phyloP scores from a whole-genome alignment of 129 eudicot genomes.

The Ambrosia artemisiifolia region DNA sequence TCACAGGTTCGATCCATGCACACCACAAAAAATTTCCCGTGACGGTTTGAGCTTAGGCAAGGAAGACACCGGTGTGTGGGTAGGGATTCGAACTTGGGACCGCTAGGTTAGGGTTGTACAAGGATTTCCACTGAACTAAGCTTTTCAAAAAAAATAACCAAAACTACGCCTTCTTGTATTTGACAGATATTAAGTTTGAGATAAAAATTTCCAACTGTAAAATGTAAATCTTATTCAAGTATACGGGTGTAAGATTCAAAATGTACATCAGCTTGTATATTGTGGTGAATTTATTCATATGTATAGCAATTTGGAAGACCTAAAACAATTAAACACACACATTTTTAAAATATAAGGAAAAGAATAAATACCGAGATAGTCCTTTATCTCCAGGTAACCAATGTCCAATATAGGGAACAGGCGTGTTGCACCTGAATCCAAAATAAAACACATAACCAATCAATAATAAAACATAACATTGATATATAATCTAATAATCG shows the following conservation, averaged over 20 bases:
- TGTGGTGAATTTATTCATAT: neutral
- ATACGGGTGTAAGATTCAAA: neutral
- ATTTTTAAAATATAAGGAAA: neutral
- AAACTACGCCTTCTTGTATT: neutral
- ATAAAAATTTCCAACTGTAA: neutral
- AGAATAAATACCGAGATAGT: constrained; percentile 66
- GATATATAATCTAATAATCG: neutral
- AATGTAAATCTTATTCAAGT: neutral
- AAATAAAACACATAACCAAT: neutral
- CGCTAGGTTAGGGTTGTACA: too few species aligned
- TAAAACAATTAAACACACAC: neutral
- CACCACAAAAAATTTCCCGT: too few species aligned
- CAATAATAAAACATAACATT: too few species aligned
- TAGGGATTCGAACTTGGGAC: too few species aligned
- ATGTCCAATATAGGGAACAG: constrained; percentile 45
- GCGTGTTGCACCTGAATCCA: constrained; percentile 50
- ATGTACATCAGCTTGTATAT: neutral
- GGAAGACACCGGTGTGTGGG: too few species aligned
- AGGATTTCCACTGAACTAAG: too few species aligned
- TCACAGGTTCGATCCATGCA: too few species aligned
- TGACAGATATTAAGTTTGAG: neutral
- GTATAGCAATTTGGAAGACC: too few species aligned
- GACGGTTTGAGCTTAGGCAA: too few species aligned
- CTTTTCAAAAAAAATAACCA: too few species aligned
- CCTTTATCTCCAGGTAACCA: constrained; percentile 60